Evolutionary conservation across 495 filamentous ascomycete species (phyloP).

Genomic region (Pseudotulostoma volvatum): DNA sequence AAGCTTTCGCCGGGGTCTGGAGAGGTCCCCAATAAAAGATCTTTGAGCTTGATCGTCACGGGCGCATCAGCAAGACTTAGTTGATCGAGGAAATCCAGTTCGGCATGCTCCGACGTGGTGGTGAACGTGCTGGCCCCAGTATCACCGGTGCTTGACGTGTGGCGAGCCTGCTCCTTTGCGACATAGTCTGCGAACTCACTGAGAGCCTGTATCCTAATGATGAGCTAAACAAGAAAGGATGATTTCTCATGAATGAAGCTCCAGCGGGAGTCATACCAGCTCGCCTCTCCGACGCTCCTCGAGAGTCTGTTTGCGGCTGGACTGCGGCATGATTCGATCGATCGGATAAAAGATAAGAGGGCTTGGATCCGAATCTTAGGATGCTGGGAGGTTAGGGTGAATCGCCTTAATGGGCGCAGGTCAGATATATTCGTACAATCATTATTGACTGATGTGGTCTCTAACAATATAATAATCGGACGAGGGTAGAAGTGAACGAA

Average conservation of each 20-base stretch:
- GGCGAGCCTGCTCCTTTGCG: conserved; percentile 76
- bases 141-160: conserved; percentile 35
- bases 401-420: too few relatives aligned
- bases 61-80: conserved; percentile 66
- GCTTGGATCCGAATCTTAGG: too few relatives aligned
- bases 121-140: conserved; percentile 26
- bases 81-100: conserved; percentile 82
- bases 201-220: conserved; percentile 48
- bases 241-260: conserved; percentile 1
- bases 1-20: conserved; percentile 45
- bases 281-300: conserved; percentile 79
- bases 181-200: conserved; percentile 98
- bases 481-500: too few relatives aligned
- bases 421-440: too few relatives aligned
- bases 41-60: conserved; percentile 49
- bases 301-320: conserved; percentile 38
- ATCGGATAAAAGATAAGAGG: too few relatives aligned
- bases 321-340: conserved; percentile 16
- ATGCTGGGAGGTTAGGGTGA: too few relatives aligned
- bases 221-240: background rate
- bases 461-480: too few relatives aligned
- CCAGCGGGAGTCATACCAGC: conserved; percentile 36
- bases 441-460: too few relatives aligned
- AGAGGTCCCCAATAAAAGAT: conserved; percentile 50
- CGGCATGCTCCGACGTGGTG: conserved; percentile 48